These are phyloP conservation scores for Neurospora crassa DNA, from an alignment of 2,329 filamentous ascomycete genomes.

Conservation along the genomic window DNA sequence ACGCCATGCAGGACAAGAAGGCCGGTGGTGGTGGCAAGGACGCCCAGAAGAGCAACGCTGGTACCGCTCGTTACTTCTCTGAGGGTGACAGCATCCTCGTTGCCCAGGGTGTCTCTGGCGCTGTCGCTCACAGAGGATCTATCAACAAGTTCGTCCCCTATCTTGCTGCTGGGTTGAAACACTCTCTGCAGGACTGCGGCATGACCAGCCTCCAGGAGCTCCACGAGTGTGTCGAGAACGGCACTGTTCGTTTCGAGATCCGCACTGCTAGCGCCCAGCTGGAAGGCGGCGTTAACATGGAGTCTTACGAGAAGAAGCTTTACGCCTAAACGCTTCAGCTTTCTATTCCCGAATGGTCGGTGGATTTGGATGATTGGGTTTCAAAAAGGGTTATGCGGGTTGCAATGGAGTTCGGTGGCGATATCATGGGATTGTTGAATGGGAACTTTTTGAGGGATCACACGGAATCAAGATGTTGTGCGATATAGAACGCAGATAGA, in stretches of 20 bases:
- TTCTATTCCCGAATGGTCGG: neutral
- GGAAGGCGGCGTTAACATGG: conserved; percentile 96
- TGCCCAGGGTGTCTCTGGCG: conserved; percentile 89
- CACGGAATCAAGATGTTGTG: neutral
- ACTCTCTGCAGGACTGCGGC: conserved; percentile 94
- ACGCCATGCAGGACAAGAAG: conserved; percentile 99
- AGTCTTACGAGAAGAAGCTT: conserved; percentile 99
- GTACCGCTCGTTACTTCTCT: conserved; percentile 96
- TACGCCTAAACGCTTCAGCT: conserved; percentile 55
- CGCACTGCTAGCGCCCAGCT: conserved; percentile 89
- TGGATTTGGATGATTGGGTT: neutral
- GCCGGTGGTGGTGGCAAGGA: conserved; percentile 66
- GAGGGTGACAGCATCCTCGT: conserved; percentile 92
- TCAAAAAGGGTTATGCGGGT: neutral
- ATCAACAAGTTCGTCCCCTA: conserved; percentile 95
- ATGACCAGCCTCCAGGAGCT: conserved; percentile 70
- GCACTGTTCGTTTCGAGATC: conserved; percentile 83
- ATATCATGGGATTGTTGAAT: conserved; percentile 6
- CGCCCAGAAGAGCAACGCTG: conserved; percentile 76
- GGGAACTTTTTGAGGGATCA: neutral
- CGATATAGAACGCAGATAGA: neutral
- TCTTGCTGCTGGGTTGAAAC: conserved; percentile 88
- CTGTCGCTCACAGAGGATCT: conserved; percentile 71
- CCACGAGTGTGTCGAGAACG: conserved; percentile 63
- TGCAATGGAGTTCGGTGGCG: conserved; percentile 5